Conservation (phyloP, 2,329 filamentous ascomycete genomes). For the Neofusicoccum parvum region DNA sequence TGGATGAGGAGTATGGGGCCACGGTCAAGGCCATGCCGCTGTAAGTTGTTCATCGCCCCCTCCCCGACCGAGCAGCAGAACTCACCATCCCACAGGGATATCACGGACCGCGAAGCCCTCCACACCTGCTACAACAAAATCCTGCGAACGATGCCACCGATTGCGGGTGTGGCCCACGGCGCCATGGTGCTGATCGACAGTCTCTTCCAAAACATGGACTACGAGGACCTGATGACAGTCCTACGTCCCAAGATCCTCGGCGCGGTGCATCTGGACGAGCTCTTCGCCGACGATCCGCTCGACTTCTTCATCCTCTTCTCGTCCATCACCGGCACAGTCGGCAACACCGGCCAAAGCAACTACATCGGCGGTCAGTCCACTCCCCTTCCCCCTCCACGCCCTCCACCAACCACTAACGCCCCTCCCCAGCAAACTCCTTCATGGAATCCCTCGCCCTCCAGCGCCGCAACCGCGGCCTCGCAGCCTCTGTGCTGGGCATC, state of each 20-base stretch:
- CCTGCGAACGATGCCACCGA: conserved; percentile 14
- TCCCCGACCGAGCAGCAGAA: too few species aligned
- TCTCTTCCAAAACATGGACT: conserved; percentile 21
- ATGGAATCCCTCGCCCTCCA: conserved; percentile 43
- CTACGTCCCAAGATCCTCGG: conserved; percentile 28
- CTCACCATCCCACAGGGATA: background rate
- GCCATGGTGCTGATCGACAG: conserved; percentile 29
- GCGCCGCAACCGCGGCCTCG: conserved; percentile 41
- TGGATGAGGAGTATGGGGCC: conserved; percentile 20
- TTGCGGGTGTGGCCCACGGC: conserved; percentile 28
- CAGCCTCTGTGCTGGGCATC: conserved; percentile 44
- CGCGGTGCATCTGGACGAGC: conserved; percentile 23
- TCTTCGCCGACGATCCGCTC: conserved; percentile 23
- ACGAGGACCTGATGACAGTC: conserved; percentile 8
- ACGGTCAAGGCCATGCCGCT: background rate
- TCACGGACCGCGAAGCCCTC: conserved; percentile 18
- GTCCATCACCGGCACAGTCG: conserved; percentile 23
- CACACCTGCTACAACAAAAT: conserved; percentile 12
- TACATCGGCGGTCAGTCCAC: conserved; percentile 25
- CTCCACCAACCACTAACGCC: too few species aligned
- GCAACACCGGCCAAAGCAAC: conserved; percentile 26
- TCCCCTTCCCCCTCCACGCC: too few species aligned
- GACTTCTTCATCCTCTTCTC: conserved; percentile 34
- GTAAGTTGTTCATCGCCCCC: too few species aligned
- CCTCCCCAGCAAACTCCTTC: conserved; percentile 33